These are phyloP conservation scores for Mikania micrantha DNA, from an alignment of 129 eudicot species.

Conservation along the genomic window DNA sequence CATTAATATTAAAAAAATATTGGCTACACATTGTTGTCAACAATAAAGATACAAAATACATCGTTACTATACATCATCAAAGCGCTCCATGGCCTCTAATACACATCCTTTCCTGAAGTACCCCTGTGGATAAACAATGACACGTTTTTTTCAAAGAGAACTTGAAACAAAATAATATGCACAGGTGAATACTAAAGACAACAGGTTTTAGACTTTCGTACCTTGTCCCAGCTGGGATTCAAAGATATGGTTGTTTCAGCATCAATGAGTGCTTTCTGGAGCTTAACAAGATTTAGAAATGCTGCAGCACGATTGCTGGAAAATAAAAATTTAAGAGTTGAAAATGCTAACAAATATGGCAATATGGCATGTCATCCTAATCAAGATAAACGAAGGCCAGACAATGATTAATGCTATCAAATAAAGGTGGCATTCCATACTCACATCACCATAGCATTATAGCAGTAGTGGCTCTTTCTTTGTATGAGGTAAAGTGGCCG, in stretches of 20 bases:
- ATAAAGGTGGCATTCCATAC: background rate
- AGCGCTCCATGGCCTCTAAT: constrained; percentile 92
- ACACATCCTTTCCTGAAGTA: constrained; percentile 96
- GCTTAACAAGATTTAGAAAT: constrained; percentile 81
- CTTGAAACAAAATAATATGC: background rate
- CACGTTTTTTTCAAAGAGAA: background rate
- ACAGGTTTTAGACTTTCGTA: constrained; percentile 1
- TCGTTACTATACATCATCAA: constrained; percentile 59
- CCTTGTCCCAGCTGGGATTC: constrained; percentile 97
- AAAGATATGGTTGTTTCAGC: constrained; percentile 82
- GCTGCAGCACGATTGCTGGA: constrained; percentile 97
- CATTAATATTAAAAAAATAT: background rate
- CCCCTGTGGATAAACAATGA: constrained; percentile 48
- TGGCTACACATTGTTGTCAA: background rate
- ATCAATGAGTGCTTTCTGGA: constrained; percentile 85
- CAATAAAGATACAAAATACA: constrained; percentile 3
- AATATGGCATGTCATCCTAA: background rate
- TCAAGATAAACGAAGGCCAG: background rate
- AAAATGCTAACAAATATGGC: background rate
- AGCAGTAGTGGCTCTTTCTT: no score
- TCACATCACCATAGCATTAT: no score
- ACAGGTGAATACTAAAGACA: background rate
- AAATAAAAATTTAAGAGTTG: constrained; percentile 1
- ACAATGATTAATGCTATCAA: background rate
- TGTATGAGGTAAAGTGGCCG: no score